Evolutionary conservation across 2,329 filamentous ascomycete genomes (phyloP).

Genomic region (Colletotrichum orchidophilum): DNA sequence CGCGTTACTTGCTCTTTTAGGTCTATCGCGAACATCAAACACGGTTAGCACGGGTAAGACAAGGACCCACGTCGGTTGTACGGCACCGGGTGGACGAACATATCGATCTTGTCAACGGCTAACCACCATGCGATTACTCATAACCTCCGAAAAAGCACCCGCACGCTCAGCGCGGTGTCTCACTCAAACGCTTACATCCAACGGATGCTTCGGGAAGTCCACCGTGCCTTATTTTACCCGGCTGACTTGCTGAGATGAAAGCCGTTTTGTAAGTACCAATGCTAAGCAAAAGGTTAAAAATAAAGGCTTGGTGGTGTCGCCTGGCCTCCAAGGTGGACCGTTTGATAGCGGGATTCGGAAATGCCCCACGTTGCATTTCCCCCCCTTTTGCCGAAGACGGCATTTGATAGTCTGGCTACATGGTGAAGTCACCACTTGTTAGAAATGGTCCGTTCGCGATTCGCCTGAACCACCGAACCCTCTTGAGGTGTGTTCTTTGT

Average conservation of each 20-base stretch:
- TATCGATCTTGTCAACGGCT: neutral
- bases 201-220: neutral
- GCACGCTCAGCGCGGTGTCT: neutral
- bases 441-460: neutral
- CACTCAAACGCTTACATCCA: neutral
- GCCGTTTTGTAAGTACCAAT: neutral
- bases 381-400: neutral
- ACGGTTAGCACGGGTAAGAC: neutral
- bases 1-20: slow-evolving; percentile 1
- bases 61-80: slow-evolving; percentile 10
- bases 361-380: neutral
- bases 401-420: neutral
- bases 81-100: neutral
- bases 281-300: neutral
- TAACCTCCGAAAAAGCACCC: neutral
- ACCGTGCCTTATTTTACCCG: neutral
- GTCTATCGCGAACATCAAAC: neutral
- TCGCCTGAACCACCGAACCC: neutral
- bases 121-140: neutral
- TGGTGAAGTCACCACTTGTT: neutral
- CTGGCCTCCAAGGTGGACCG: neutral
- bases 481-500: neutral
- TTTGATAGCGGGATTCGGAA: neutral
- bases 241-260: neutral
- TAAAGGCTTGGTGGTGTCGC: neutral